phyloP scores from a whole-genome alignment of 2,329 filamentous ascomycete species.

The Neofusicoccum umdonicola region DNA sequence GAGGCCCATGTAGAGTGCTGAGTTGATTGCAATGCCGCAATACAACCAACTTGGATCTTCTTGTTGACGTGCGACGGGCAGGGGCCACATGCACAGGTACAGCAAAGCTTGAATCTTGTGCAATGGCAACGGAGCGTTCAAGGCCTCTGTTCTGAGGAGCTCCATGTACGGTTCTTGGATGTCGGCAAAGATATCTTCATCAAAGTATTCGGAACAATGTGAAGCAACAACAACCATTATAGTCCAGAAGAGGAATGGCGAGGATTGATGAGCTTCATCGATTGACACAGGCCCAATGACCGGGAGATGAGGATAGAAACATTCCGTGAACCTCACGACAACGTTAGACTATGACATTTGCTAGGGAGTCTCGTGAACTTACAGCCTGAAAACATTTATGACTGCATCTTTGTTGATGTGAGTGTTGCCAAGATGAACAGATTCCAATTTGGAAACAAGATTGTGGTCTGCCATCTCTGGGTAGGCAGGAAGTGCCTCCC shows the following conservation, averaged over 20 bases:
- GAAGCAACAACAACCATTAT: constrained; percentile 21
- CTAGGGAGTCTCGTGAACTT: too few species aligned
- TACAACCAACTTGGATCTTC: constrained; percentile 27
- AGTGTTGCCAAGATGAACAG: too few species aligned
- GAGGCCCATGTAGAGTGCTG: constrained; percentile 26
- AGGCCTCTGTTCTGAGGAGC: constrained; percentile 19
- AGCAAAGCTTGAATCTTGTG: constrained; percentile 24
- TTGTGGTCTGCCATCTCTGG: too few species aligned
- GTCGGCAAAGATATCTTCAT: too few species aligned
- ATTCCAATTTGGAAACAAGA: too few species aligned
- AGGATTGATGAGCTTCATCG: constrained; percentile 20
- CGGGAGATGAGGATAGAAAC: too few species aligned
- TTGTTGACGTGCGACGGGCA: constrained; percentile 19
- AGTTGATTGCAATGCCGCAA: constrained; percentile 25
- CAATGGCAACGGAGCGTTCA: constrained; percentile 24
- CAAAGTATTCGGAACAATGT: too few species aligned
- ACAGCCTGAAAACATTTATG: too few species aligned
- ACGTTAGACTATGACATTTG: too few species aligned
- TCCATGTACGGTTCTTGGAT: not conserved
- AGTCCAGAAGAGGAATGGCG: constrained; percentile 27
- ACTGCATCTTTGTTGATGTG: too few species aligned
- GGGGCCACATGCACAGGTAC: constrained; percentile 24
- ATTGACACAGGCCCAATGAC: constrained; percentile 20
- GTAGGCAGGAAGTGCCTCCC: too few species aligned
- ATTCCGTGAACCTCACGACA: too few species aligned